Evolutionary conservation across 2,329 filamentous ascomycete species (phyloP).

Genomic region (Colletotrichum chlorophyti): DNA sequence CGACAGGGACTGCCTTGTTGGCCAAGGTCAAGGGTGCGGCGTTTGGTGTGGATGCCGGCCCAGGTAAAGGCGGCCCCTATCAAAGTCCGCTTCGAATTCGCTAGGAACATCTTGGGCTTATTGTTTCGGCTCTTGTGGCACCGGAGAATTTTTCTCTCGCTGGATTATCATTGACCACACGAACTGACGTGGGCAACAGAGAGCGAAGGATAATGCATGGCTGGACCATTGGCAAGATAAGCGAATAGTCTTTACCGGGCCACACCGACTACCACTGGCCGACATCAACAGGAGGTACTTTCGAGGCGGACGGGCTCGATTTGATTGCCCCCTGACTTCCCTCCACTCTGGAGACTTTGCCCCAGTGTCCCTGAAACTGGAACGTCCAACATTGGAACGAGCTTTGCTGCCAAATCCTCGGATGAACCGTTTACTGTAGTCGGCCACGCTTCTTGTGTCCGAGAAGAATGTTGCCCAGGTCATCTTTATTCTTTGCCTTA

Average conservation of each 20-base stretch:
- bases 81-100: too few relatives aligned
- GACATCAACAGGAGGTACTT: too few relatives aligned
- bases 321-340: too few relatives aligned
- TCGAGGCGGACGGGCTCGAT: too few relatives aligned
- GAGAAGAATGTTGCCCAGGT: not conserved
- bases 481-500: not conserved
- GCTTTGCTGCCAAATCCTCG: not conserved
- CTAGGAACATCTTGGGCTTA: too few relatives aligned
- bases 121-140: too few relatives aligned
- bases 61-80: not conserved
- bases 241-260: not conserved
- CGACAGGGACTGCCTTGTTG: slow-evolving; percentile 1
- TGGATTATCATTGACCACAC: not conserved
- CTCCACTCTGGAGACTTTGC: not conserved
- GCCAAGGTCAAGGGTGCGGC: too few relatives aligned
- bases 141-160: too few relatives aligned
- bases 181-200: not conserved
- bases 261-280: not conserved
- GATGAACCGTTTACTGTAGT: not conserved
- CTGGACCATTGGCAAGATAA: not conserved
- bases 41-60: too few relatives aligned
- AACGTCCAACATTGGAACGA: not conserved
- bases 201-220: too few relatives aligned
- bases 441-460: not conserved
- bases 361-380: not conserved